Conservation (phyloP, 352 stramenopile genomes). For the Phytophthora vignae region DNA sequence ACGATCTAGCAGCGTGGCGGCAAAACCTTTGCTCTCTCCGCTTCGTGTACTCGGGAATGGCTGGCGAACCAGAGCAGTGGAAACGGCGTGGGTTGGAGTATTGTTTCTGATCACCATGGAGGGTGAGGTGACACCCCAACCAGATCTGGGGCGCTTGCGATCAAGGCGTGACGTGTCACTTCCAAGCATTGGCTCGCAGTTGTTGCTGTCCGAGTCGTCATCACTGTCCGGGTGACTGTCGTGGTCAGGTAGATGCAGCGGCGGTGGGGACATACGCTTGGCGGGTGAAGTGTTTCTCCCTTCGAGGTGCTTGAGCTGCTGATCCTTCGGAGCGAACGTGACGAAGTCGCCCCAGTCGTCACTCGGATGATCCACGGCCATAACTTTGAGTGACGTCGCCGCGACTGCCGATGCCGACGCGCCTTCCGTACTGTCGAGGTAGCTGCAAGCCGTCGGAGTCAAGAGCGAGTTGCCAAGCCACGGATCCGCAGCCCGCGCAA, state of each 20-base stretch:
- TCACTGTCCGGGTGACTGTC: slow-evolving; percentile 8
- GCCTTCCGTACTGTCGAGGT: slow-evolving; percentile 22
- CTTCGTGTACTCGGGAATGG: slow-evolving; percentile 11
- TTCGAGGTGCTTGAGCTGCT: slow-evolving; percentile 16
- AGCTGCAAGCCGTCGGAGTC: slow-evolving; percentile 26
- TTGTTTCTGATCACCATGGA: slow-evolving; percentile 29
- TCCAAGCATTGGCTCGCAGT: slow-evolving; percentile 17
- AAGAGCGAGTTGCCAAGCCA: slow-evolving; percentile 58
- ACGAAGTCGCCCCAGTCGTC: slow-evolving; percentile 77
- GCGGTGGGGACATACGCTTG: neutral
- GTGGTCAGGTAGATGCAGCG: slow-evolving; percentile 15
- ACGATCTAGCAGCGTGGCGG: slow-evolving; percentile 16
- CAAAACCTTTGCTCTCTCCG: slow-evolving; percentile 31
- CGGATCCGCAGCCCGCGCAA: slow-evolving; percentile 56
- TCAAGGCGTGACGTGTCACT: slow-evolving; percentile 15
- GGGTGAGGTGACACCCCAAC: slow-evolving; percentile 8
- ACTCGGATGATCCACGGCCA: slow-evolving; percentile 37
- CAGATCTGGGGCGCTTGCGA: slow-evolving; percentile 11
- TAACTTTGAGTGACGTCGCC: slow-evolving; percentile 49
- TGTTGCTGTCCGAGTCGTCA: slow-evolving; percentile 20
- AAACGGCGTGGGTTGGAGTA: slow-evolving; percentile 34
- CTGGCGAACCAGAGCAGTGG: slow-evolving; percentile 21
- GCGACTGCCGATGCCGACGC: slow-evolving; percentile 30
- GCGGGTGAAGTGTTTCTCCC: neutral
- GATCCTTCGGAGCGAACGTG: slow-evolving; percentile 33